A percentile compares a stretch with the other conserved stretches of the same genome.
phyloP scores from a whole-genome alignment of 1,139 yeast genomes.

The Zygosaccharomyces pseudobailii region DNA sequence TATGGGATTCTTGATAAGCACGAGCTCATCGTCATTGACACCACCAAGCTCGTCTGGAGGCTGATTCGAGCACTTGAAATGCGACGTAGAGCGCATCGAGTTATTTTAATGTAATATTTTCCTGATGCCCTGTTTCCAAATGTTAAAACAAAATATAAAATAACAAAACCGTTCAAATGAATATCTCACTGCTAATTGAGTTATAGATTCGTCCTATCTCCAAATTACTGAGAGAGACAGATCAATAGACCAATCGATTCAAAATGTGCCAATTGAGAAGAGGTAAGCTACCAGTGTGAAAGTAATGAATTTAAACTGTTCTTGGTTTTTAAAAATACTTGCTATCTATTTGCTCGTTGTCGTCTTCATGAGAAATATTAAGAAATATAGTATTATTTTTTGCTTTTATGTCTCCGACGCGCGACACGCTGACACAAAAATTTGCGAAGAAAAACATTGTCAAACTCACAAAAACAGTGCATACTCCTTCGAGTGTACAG shows the following conservation, averaged over 20 bases:
- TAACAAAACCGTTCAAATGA: too few species aligned
- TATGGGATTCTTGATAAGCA: not conserved
- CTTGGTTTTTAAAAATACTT: too few species aligned
- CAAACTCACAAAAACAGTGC: not conserved
- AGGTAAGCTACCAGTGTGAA: not conserved
- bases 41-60: not conserved
- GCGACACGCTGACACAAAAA: conserved; percentile 4
- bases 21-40: not conserved
- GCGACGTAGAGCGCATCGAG: conserved; percentile 1
- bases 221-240: not conserved
- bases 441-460: not conserved
- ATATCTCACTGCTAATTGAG: too few species aligned
- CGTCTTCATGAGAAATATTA: not conserved
- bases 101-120: too few species aligned
- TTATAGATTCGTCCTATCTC: too few species aligned
- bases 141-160: too few species aligned
- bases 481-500: too few species aligned
- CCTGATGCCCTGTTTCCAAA: too few species aligned
- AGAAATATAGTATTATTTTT: not conserved
- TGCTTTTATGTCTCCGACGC: not conserved
- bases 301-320: too few species aligned
- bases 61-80: not conserved
- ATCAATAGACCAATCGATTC: not conserved
- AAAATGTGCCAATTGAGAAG: not conserved
- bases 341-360: too few species aligned